Conservation (phyloP, 306 rosid species). For the Glycyrrhiza uralensis region DNA sequence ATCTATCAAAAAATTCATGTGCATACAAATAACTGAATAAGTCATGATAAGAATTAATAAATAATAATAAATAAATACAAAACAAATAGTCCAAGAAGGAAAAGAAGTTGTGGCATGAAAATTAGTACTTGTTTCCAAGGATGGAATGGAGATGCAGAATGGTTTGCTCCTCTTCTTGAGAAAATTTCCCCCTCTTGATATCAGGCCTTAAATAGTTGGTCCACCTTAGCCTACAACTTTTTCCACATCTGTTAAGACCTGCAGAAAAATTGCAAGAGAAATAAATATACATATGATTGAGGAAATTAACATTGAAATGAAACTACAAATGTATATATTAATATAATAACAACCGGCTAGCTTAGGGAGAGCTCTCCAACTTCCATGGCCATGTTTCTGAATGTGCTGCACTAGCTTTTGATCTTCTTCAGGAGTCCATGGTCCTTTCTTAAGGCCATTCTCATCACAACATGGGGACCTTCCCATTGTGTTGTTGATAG, state of each 20-base stretch:
- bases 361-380: slow-evolving; percentile 88
- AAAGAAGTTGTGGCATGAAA: neutral
- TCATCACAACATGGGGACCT: slow-evolving; percentile 73
- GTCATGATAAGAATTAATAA: neutral
- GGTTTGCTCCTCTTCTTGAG: slow-evolving; percentile 79
- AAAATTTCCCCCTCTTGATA: slow-evolving; percentile 83
- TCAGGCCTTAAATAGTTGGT: slow-evolving; percentile 87
- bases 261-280: neutral
- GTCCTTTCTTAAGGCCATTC: slow-evolving; percentile 79
- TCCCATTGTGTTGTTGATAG: slow-evolving; percentile 41
- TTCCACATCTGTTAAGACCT: slow-evolving; percentile 93
- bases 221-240: slow-evolving; percentile 89
- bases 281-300: neutral
- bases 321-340: neutral
- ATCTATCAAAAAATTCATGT: slow-evolving; percentile 32
- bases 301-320: neutral
- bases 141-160: slow-evolving; percentile 87
- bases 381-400: slow-evolving; percentile 74
- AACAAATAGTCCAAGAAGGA: neutral
- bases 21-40: neutral
- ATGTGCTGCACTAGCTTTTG: slow-evolving; percentile 70
- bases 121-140: slow-evolving; percentile 85
- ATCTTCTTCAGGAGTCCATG: slow-evolving; percentile 89
- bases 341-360: slow-evolving; percentile 78
- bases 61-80: neutral